Base-by-base conservation (phyloP, 495 filamentous ascomycete genomes). In the Aspergillus heteromorphus region DNA sequence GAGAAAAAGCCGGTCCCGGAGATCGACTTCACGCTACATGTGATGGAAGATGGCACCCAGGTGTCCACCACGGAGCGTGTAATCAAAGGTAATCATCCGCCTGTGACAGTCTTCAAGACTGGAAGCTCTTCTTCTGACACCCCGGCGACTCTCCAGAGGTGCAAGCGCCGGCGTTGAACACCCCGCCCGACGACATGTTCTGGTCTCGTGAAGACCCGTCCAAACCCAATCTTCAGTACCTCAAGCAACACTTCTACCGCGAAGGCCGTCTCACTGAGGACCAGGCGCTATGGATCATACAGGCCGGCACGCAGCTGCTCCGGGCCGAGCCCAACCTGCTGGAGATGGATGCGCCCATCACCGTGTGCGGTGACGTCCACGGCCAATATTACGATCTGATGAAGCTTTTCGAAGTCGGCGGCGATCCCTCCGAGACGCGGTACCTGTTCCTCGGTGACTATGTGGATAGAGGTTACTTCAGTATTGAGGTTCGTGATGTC, bases 321-420 rank as follows among this genome's bases (percentile, higher is more conserved):
- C 85, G 83, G 57, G 75, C 83, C 38, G 93, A 98, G 73, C 93
- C 93, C 30, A 98, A 97, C 70, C 77, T 98, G 45, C 82, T 98
- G 55, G 93, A 98, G 77, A 97, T 98, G 93, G 93, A 98, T 75
- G 93, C 93, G 27, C 93, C 93, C 23, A 98, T 98, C 68, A 98
- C 93, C n/a, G 93, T 98, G 31, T 98, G 93, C 66, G 93, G 93
- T 64, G 93, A 98, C 66, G 91, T 98, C 49, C 93, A 98, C 72
- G 93, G 93, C 52, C 93, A 98, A 74, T 98, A 96, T 72, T 97
- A 95, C 65, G 93, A 98, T 73, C 72, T 98, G 69, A 98, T 98
- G 93, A 98, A 98, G 78, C 80, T 98, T 19, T 98, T 98, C 70
- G 93, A 98, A 70, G 93, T 98, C 47, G 93, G 93, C 58, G 93